Conservation (phyloP, 2,329 filamentous ascomycete genomes). For the Alternaria ethzedia region DNA sequence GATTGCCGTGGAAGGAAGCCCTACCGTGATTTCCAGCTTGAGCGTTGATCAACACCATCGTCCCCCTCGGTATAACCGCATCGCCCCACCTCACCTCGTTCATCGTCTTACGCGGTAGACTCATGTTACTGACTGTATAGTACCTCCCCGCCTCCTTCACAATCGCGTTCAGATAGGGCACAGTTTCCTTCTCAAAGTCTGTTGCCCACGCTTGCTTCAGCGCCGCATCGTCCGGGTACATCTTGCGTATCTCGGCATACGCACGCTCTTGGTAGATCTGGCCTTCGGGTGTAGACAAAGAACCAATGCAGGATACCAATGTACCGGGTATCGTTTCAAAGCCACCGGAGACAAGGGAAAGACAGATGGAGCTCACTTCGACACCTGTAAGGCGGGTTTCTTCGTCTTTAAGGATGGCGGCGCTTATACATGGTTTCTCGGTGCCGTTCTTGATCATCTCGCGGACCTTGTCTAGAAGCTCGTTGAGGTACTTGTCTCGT, state of each 20-base stretch:
- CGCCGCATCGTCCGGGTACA: conserved; percentile 50
- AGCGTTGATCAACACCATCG: conserved; percentile 63
- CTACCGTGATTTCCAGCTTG: conserved; percentile 62
- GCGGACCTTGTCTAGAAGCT: conserved; percentile 58
- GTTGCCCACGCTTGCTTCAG: conserved; percentile 56
- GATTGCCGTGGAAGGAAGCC: neutral
- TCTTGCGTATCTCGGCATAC: conserved; percentile 58
- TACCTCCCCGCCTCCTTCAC: conserved; percentile 61
- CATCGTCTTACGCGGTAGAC: conserved; percentile 59
- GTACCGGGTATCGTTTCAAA: conserved; percentile 64
- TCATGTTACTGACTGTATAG: conserved; percentile 62
- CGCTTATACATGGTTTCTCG: conserved; percentile 62
- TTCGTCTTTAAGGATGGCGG: conserved; percentile 61
- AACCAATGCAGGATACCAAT: conserved; percentile 59
- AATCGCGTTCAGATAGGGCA: conserved; percentile 58
- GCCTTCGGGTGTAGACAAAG: conserved; percentile 56
- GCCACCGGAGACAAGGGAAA: conserved; percentile 60
- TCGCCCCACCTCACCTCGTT: conserved; percentile 60
- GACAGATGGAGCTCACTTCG: conserved; percentile 61
- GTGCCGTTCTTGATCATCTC: conserved; percentile 59
- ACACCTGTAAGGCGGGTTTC: conserved; percentile 61
- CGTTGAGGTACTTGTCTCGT: conserved; percentile 58
- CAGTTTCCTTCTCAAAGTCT: conserved; percentile 54
- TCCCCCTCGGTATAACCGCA: conserved; percentile 58
- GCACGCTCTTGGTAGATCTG: conserved; percentile 61